Evolutionary conservation across 768 basidiomycete species (phyloP).

Genomic region (Naganishia vaughanmartiniae): DNA sequence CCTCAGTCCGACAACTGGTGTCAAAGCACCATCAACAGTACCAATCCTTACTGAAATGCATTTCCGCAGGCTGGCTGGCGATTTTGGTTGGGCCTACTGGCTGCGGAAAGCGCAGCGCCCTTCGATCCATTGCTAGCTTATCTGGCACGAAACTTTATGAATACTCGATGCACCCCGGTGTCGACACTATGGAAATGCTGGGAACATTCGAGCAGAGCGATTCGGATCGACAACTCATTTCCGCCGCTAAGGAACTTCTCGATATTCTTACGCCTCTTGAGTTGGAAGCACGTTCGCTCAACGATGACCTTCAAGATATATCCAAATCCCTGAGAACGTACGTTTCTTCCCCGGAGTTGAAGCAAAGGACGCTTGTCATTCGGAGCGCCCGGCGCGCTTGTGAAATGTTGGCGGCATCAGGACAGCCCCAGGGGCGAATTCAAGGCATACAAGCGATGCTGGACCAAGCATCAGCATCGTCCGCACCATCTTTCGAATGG

Average conservation of each 20-base stretch:
- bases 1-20: conserved; percentile 57
- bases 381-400: background rate
- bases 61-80: conserved; percentile 78
- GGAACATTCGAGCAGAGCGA: conserved; percentile 95
- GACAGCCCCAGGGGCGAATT: background rate
- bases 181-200: conserved; percentile 88
- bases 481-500: conserved; percentile 69
- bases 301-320: background rate
- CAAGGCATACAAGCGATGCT: background rate
- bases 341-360: background rate
- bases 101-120: conserved; percentile 75
- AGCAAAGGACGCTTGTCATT: background rate
- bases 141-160: conserved; percentile 69
- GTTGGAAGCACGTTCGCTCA: conserved; percentile 4
- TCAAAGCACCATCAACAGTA: conserved; percentile 65
- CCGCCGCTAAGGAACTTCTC: background rate
- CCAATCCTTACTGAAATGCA: conserved; percentile 71
- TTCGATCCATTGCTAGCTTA: conserved; percentile 67
- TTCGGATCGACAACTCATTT: conserved; percentile 30
- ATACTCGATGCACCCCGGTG: conserved; percentile 75
- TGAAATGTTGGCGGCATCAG: background rate
- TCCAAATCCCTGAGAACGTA: background rate
- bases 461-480: background rate
- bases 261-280: background rate
- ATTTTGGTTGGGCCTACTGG: conserved; percentile 74